phyloP scores from a whole-genome alignment of 139 green algal species.

The Astrephomene gubernaculifera region DNA sequence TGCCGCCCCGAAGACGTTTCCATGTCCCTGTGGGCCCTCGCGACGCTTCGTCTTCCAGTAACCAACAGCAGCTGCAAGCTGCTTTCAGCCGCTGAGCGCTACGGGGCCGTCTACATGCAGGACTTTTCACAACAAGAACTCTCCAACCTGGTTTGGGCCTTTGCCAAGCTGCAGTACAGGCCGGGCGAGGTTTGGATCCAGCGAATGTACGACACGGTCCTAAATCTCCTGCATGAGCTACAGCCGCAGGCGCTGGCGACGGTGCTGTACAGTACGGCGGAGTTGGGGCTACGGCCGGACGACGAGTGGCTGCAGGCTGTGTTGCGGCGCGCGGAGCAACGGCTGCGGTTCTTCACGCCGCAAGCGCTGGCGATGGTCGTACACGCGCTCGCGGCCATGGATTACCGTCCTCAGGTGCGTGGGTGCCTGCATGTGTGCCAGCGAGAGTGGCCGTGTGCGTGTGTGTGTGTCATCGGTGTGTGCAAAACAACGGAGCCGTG shows the following conservation, averaged over 20 bases:
- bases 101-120: background rate
- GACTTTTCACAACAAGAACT: conserved; percentile 7
- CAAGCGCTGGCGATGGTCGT: conserved; percentile 22
- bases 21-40: conserved; percentile 28
- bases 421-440: too few species aligned
- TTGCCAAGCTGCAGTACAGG: conserved; percentile 36
- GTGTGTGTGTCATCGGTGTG: too few species aligned
- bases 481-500: too few species aligned
- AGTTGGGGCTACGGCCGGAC: conserved; percentile 4
- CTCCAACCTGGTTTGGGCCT: conserved; percentile 25
- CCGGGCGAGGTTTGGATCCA: background rate
- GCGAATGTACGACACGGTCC: background rate
- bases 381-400: conserved; percentile 11
- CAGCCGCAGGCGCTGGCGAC: conserved; percentile 34
- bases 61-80: background rate
- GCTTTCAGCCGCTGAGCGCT: conserved; percentile 8
- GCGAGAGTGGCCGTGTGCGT: too few species aligned
- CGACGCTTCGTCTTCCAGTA: conserved; percentile 16
- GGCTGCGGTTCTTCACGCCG: background rate
- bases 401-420: background rate
- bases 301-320: conserved; percentile 1
- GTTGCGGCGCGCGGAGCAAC: background rate
- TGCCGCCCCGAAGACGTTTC: conserved; percentile 30
- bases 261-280: conserved; percentile 16
- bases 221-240: background rate